Conservation (phyloP, 2,329 filamentous ascomycete species). For the Fusarium sp. region DNA sequence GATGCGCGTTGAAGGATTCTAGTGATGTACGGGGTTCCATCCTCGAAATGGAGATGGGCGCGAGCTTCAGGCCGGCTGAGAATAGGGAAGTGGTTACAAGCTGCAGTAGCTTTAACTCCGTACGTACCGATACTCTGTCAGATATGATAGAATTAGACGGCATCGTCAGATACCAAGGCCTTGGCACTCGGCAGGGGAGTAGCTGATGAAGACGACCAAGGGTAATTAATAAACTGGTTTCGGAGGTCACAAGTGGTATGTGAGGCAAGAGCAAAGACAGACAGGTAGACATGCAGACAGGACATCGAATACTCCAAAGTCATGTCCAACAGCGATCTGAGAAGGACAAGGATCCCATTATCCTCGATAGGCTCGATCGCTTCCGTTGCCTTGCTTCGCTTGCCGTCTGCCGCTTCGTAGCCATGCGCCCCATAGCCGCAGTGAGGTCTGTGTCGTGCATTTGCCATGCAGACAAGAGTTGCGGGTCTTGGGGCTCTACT, state of each 20-base stretch:
- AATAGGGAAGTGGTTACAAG: conserved; percentile 25
- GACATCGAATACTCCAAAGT: too few relatives aligned
- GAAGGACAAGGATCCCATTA: conserved; percentile 17
- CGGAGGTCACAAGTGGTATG: too few relatives aligned
- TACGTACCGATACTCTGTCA: conserved; percentile 5
- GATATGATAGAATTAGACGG: conserved; percentile 19
- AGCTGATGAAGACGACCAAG: too few relatives aligned
- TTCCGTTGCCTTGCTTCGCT: conserved; percentile 1
- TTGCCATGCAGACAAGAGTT: conserved; percentile 28
- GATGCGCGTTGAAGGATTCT: conserved; percentile 19
- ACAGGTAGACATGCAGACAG: too few relatives aligned
- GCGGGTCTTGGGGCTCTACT: conserved; percentile 11
- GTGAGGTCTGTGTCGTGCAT: conserved; percentile 32
- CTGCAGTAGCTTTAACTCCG: conserved; percentile 16
- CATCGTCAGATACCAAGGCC: conserved; percentile 14
- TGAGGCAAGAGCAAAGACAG: too few relatives aligned
- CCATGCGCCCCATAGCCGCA: conserved; percentile 9
- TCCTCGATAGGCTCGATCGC: conserved; percentile 15
- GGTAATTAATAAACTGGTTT: conserved; percentile 2
- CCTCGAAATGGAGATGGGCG: conserved; percentile 26
- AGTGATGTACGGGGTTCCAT: conserved; percentile 9
- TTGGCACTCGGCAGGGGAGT: conserved; percentile 6
- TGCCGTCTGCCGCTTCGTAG: not conserved
- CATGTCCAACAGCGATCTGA: conserved; percentile 5
- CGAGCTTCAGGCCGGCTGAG: conserved; percentile 35